These are phyloP conservation scores for Phytopythium montanum DNA, from an alignment of 352 stramenopile species.

Conservation along the genomic window DNA sequence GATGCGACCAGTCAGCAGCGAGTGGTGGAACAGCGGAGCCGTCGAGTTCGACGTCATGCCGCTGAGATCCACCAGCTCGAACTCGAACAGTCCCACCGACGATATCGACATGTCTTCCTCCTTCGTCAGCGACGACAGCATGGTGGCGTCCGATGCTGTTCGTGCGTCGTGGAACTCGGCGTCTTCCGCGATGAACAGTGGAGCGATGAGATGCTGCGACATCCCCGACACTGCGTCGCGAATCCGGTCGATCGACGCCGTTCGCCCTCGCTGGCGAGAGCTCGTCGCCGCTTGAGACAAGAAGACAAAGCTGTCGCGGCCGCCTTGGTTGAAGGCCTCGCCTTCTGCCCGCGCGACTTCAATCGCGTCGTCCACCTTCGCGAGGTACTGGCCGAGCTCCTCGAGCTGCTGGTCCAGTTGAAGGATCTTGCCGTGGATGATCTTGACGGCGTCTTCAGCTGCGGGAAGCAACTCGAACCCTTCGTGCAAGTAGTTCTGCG, in stretches of 20 bases:
- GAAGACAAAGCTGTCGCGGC: conserved; percentile 62
- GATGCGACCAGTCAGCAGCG: conserved; percentile 69
- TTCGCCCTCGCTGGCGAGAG: conserved; percentile 14
- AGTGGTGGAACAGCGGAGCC: conserved; percentile 75
- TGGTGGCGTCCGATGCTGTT: conserved; percentile 31
- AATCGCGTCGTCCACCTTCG: conserved; percentile 73
- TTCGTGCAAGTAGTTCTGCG: conserved; percentile 84
- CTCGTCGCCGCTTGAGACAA: conserved; percentile 27
- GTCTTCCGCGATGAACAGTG: conserved; percentile 76
- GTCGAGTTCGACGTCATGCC: conserved; percentile 50
- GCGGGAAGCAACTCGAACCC: conserved; percentile 67
- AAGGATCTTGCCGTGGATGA: conserved; percentile 80
- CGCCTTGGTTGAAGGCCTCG: conserved; percentile 37
- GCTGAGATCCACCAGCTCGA: conserved; percentile 82
- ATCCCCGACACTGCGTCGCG: conserved; percentile 57
- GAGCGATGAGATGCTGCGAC: conserved; percentile 72
- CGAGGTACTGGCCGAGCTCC: conserved; percentile 49
- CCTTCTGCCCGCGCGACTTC: conserved; percentile 57
- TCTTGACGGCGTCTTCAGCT: conserved; percentile 78
- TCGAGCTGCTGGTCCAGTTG: conserved; percentile 75
- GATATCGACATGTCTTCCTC: conserved; percentile 59
- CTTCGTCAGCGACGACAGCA: conserved; percentile 11
- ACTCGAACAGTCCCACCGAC: conserved; percentile 69
- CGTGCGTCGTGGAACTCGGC: conserved; percentile 83
- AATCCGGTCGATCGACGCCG: conserved; percentile 55